These are phyloP conservation scores for Fusarium euwallaceae DNA, from an alignment of 2,329 filamentous ascomycete genomes.

Conservation along the genomic window DNA sequence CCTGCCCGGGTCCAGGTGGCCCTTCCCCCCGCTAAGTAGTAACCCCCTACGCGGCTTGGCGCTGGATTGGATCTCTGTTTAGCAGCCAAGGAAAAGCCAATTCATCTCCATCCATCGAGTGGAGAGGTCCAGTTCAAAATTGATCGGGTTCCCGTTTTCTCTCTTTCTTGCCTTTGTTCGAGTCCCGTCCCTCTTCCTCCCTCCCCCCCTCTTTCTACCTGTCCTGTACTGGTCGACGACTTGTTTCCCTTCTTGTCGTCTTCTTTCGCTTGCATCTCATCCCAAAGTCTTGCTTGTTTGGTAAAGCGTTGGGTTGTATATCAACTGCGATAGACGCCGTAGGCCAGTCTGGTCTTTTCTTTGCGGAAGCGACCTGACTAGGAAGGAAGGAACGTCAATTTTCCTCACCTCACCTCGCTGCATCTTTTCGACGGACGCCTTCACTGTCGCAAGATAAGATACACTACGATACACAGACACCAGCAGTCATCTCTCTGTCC, in stretches of 20 bases:
- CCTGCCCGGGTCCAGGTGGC: neutral
- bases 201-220: neutral
- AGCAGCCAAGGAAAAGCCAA: conserved; percentile 27
- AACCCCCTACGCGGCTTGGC: conserved; percentile 36
- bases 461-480: neutral
- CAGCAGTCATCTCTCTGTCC: neutral
- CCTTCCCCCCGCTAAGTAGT: conserved; percentile 24
- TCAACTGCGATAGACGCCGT: neutral
- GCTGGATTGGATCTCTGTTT: conserved; percentile 41
- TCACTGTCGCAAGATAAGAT: conserved; percentile 2
- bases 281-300: neutral
- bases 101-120: conserved; percentile 30
- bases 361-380: neutral
- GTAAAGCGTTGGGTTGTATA: neutral
- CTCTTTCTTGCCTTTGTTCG: conserved; percentile 31
- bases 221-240: neutral
- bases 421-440: conserved; percentile 17
- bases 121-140: conserved; percentile 41
- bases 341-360: neutral
- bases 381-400: conserved; percentile 22
- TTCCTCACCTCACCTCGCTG: conserved; percentile 2
- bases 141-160: conserved; percentile 37
- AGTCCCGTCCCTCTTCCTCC: conserved; percentile 27
- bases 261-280: neutral
- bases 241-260: conserved; percentile 6